Evolutionary conservation across 2,329 filamentous ascomycete species (phyloP).

Genomic region (Parastagonospora nodorum): DNA sequence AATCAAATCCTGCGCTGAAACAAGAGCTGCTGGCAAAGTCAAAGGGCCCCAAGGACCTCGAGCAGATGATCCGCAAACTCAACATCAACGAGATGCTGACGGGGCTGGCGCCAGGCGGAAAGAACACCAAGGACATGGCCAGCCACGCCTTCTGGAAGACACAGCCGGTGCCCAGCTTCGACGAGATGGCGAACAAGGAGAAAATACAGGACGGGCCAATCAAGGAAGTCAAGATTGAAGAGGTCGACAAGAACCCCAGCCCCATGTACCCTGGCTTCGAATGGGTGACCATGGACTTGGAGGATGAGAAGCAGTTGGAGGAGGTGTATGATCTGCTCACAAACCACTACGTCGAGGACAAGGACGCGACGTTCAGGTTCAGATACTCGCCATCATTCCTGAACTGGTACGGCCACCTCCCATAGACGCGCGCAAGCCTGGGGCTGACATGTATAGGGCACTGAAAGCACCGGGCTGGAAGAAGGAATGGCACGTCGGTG

Average conservation of each 20-base stretch:
- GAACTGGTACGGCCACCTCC: slow-evolving; percentile 69
- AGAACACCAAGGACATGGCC: slow-evolving; percentile 95
- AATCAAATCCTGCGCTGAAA: slow-evolving; percentile 46
- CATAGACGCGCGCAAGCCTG: neutral
- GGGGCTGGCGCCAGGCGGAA: slow-evolving; percentile 74
- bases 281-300: slow-evolving; percentile 90
- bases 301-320: slow-evolving; percentile 74
- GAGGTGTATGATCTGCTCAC: slow-evolving; percentile 92
- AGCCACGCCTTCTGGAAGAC: slow-evolving; percentile 99
- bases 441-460: slow-evolving; percentile 63
- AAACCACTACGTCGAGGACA: slow-evolving; percentile 96
- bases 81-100: slow-evolving; percentile 75
- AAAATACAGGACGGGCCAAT: slow-evolving; percentile 78
- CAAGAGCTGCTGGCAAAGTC: slow-evolving; percentile 41
- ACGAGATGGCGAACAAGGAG: slow-evolving; percentile 51
- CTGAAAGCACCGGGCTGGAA: slow-evolving; percentile 94
- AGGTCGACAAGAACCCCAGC: slow-evolving; percentile 77
- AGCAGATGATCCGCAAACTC: slow-evolving; percentile 64
- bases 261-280: slow-evolving; percentile 80
- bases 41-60: slow-evolving; percentile 35
- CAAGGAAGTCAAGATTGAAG: slow-evolving; percentile 75
- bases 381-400: slow-evolving; percentile 90
- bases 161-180: slow-evolving; percentile 88
- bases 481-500: slow-evolving; percentile 92
- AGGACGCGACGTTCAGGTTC: slow-evolving; percentile 96